Evolutionary conservation across 2,329 filamentous ascomycete species (phyloP).

Genomic region (Trichophyton simii): DNA sequence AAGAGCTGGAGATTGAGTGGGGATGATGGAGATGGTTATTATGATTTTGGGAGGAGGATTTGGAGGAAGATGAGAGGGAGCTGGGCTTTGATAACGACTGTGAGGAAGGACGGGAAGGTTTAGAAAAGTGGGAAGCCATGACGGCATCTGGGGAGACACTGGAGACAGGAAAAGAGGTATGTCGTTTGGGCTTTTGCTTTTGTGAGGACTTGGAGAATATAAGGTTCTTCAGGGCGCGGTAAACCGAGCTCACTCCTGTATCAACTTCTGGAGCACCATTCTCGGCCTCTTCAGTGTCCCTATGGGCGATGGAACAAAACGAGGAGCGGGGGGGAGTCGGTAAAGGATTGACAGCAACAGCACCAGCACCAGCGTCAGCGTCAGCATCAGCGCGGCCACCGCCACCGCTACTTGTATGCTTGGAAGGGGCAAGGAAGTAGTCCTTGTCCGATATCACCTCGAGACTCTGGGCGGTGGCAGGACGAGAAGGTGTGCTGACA

Average conservation of each 20-base stretch:
- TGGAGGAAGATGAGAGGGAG: slow-evolving; percentile 27
- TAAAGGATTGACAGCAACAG: slow-evolving; percentile 24
- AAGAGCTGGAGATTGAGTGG: slow-evolving; percentile 28
- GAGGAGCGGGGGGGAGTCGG: slow-evolving; percentile 35
- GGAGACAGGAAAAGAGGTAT: slow-evolving; percentile 46
- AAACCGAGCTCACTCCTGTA: slow-evolving; percentile 30
- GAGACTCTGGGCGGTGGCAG: not conserved
- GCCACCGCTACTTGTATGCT: not conserved
- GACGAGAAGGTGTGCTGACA: not conserved
- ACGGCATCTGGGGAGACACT: slow-evolving; percentile 53
- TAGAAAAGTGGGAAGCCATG: slow-evolving; percentile 56
- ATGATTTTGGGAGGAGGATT: not conserved
- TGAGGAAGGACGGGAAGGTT: slow-evolving; percentile 48
- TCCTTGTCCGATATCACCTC: not conserved
- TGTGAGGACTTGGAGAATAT: slow-evolving; percentile 26
- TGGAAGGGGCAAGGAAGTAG: not conserved
- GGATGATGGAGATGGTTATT: slow-evolving; percentile 7
- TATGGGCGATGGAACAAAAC: slow-evolving; percentile 32
- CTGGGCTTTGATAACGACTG: not conserved
- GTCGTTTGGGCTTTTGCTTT: slow-evolving; percentile 26
- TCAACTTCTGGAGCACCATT: slow-evolving; percentile 28
- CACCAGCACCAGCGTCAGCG: slow-evolving; percentile 14
- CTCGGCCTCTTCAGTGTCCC: slow-evolving; percentile 30
- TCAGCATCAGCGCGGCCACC: slow-evolving; percentile 16
- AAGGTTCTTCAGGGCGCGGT: slow-evolving; percentile 34